These are phyloP conservation scores for Eucalyptus pauciflora DNA, from an alignment of 345 rosid genomes.

Conservation along the genomic window DNA sequence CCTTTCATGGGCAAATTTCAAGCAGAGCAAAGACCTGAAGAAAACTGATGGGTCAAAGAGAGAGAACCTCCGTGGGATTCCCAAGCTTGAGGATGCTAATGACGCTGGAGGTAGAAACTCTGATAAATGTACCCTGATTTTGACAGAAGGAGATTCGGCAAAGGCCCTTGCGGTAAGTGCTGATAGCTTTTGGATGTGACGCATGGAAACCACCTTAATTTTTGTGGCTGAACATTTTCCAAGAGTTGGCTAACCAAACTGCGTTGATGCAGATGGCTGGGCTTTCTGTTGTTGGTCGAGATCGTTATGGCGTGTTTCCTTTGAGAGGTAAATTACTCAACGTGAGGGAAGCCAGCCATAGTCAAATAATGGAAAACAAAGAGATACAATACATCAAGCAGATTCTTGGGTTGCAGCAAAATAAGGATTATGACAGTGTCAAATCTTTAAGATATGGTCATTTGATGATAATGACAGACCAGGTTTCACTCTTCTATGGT, in stretches of 20 bases:
- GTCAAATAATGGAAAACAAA: conserved; percentile 71
- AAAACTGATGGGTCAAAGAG: conserved; percentile 84
- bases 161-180: conserved; percentile 86
- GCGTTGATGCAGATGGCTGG: conserved; percentile 60
- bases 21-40: conserved; percentile 79
- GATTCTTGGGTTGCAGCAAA: conserved; percentile 92
- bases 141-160: conserved; percentile 99
- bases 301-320: conserved; percentile 81
- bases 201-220: background rate
- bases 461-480: conserved; percentile 99
- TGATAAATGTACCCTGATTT: conserved; percentile 65
- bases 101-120: conserved; percentile 87
- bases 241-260: background rate
- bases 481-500: conserved; percentile 21
- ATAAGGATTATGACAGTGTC: conserved; percentile 49
- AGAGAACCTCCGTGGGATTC: conserved; percentile 42
- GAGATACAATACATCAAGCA: conserved; percentile 84
- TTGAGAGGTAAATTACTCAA: conserved; percentile 88
- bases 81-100: conserved; percentile 87
- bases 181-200: background rate
- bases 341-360: conserved; percentile 86
- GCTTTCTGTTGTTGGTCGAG: conserved; percentile 45
- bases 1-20: conserved; percentile 87
- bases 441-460: conserved; percentile 96
- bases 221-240: background rate